phyloP scores from a whole-genome alignment of 768 basidiomycete genomes.

The Termitomyces sp. region DNA sequence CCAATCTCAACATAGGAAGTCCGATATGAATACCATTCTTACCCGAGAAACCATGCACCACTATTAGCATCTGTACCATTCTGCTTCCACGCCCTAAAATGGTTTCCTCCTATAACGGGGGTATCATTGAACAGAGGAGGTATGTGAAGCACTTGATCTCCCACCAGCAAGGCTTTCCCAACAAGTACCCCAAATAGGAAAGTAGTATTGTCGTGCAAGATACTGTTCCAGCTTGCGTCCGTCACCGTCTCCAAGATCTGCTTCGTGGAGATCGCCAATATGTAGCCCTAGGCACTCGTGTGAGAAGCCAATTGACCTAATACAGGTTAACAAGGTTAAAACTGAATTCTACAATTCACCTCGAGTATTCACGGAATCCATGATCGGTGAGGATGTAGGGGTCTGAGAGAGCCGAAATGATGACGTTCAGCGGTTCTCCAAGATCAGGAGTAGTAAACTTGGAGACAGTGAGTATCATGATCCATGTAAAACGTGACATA shows the following conservation, averaged over 20 bases:
- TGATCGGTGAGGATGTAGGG: constrained; percentile 71
- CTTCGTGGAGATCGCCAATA: constrained; percentile 67
- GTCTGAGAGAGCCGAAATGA: constrained; percentile 75
- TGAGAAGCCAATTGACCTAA: constrained; percentile 75
- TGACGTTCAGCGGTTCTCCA: constrained; percentile 83
- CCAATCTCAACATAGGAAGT: neutral
- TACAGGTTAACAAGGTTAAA: neutral
- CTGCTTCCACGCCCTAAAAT: constrained; percentile 88
- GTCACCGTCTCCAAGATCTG: constrained; percentile 81
- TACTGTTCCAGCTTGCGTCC: constrained; percentile 62
- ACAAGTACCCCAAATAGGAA: constrained; percentile 77
- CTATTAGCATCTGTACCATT: constrained; percentile 68
- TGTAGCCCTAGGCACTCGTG: constrained; percentile 80
- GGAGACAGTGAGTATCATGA: constrained; percentile 1
- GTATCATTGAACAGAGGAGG: neutral
- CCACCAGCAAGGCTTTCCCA: constrained; percentile 78
- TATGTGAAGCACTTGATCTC: neutral
- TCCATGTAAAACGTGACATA: neutral
- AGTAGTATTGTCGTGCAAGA: constrained; percentile 74
- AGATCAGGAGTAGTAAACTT: constrained; percentile 60
- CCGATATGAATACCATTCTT: neutral
- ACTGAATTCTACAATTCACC: constrained; percentile 33
- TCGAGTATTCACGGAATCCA: constrained; percentile 66
- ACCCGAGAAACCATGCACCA: constrained; percentile 86
- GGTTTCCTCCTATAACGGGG: constrained; percentile 61